A percentile compares a stretch with the other conserved stretches of the same genome.
phyloP scores from a whole-genome alignment of 1,284 basidiomycete species.

The Polyporus tsugae region DNA sequence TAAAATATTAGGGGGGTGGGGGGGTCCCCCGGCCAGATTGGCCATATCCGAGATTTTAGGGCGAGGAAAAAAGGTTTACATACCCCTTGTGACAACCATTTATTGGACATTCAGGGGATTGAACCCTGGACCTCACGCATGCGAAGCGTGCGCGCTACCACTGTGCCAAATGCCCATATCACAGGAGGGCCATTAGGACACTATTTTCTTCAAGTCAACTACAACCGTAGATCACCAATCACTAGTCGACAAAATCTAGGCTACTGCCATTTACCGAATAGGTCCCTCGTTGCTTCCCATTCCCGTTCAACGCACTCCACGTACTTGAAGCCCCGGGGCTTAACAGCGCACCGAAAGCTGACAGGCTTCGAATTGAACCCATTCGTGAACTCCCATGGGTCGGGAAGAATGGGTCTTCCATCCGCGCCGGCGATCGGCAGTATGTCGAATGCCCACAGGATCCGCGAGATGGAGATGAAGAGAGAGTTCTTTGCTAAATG shows the following conservation, averaged over 20 bases:
- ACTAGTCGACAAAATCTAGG: neutral
- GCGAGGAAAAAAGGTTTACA: no score
- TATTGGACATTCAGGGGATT: constrained; percentile 34
- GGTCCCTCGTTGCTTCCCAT: constrained; percentile 35
- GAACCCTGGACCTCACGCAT: constrained; percentile 35
- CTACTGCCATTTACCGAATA: constrained; percentile 27
- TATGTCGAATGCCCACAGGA: constrained; percentile 54
- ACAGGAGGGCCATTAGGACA: neutral
- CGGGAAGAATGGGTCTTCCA: constrained; percentile 36
- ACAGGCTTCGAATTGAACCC: constrained; percentile 57
- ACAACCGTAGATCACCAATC: no score
- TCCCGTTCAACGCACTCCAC: constrained; percentile 41
- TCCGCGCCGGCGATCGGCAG: constrained; percentile 38
- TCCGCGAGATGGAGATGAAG: constrained; percentile 51
- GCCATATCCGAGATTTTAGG: no score
- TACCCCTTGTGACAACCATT: no score
- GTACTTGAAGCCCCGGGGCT: constrained; percentile 38
- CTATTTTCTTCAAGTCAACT: neutral
- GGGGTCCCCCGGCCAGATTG: no score
- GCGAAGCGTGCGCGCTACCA: constrained; percentile 37
- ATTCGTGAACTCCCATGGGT: constrained; percentile 49
- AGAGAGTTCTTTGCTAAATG: constrained; percentile 54
- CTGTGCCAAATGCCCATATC: constrained; percentile 33
- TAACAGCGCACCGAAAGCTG: constrained; percentile 50
- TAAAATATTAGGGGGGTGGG: no score